Conservation (phyloP, 192 early-diverging fungal species). For the Backusella tarrabulga region DNA sequence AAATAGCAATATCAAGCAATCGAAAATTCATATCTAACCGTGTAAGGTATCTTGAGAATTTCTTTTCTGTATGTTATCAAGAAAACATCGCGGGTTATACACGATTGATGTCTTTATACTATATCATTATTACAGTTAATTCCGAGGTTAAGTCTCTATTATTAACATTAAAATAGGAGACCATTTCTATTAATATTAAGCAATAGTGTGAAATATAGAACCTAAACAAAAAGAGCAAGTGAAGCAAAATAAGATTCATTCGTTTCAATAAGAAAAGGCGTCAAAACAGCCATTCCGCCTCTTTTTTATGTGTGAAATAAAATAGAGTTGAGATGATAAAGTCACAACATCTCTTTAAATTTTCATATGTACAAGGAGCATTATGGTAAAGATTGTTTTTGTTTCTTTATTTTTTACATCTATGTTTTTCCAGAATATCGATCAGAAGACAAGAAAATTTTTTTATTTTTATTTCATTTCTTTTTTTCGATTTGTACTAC, state of each 20-base stretch:
- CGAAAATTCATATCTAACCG: too few species aligned
- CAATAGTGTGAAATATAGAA: neutral
- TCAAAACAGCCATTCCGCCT: neutral
- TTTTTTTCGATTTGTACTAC: conserved; percentile 1
- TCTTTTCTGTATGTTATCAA: too few species aligned
- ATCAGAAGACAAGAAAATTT: neutral
- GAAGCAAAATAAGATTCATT: neutral
- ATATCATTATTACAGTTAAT: neutral
- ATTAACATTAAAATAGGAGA: neutral
- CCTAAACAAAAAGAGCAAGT: neutral
- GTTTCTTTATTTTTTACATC: neutral
- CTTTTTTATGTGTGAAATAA: neutral
- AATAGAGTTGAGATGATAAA: neutral
- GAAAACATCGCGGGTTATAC: too few species aligned
- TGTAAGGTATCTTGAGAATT: too few species aligned
- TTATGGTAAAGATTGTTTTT: too few species aligned
- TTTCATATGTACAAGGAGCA: neutral
- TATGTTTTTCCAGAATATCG: neutral
- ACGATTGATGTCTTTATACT: too few species aligned
- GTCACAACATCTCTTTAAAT: neutral
- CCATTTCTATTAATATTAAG: neutral
- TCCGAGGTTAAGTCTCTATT: neutral
- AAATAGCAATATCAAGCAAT: too few species aligned
- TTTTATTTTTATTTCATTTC: neutral
- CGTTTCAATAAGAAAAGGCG: neutral